Conservation (phyloP, 2,329 filamentous ascomycete species). For the Penicillium sp. region DNA sequence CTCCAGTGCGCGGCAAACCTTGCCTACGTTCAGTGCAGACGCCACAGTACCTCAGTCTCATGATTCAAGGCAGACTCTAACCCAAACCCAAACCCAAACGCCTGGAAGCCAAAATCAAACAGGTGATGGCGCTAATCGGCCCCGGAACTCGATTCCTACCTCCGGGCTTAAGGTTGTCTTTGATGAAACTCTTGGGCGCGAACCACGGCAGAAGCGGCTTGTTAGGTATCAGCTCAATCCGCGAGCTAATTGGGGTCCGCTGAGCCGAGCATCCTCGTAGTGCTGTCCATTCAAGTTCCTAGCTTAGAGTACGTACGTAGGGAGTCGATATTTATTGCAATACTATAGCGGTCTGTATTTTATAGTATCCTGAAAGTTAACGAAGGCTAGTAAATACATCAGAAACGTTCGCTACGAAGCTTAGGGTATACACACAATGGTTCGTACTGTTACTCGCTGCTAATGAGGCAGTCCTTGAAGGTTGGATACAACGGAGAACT, state of each 20-base stretch:
- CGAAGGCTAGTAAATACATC: too few relatives aligned
- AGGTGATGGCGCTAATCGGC: neutral
- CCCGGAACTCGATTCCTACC: neutral
- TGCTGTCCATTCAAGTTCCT: neutral
- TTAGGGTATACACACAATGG: too few relatives aligned
- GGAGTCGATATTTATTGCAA: neutral
- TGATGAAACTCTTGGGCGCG: slow-evolving; percentile 76
- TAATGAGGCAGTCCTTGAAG: too few relatives aligned
- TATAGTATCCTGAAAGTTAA: too few relatives aligned
- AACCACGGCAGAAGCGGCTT: slow-evolving; percentile 67
- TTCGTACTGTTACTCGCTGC: too few relatives aligned
- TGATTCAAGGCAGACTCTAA: neutral
- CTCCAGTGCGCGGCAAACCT: slow-evolving; percentile 33
- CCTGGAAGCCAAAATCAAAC: neutral
- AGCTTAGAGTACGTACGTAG: neutral
- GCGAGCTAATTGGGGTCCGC: slow-evolving; percentile 89
- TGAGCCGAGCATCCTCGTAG: slow-evolving; percentile 54
- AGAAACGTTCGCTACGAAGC: too few relatives aligned
- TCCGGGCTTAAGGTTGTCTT: slow-evolving; percentile 69
- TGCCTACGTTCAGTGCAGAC: neutral
- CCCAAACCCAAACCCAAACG: neutral
- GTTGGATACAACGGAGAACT: too few relatives aligned
- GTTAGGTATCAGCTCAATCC: slow-evolving; percentile 92
- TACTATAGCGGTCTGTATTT: neutral
- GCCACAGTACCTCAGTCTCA: slow-evolving; percentile 4